phyloP scores from a whole-genome alignment of 257 asterid species.

The Penstemon newberryi region DNA sequence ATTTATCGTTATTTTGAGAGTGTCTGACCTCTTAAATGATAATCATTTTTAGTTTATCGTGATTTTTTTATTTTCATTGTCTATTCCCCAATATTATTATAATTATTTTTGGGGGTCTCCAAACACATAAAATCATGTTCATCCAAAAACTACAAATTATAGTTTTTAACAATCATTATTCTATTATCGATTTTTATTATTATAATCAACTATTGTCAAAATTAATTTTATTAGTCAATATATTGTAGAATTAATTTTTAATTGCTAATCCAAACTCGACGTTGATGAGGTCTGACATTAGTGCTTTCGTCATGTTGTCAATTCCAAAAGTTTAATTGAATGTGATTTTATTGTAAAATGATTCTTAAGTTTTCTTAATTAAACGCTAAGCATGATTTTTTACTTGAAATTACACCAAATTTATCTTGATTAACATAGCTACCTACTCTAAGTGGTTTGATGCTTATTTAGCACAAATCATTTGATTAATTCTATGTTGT shows the following conservation, averaged over 20 bases:
- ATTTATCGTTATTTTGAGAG: too few relatives aligned
- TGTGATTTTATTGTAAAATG: constrained; percentile 2
- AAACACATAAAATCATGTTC: too few relatives aligned
- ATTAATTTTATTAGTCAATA: too few relatives aligned
- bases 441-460: constrained; percentile 26
- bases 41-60: too few relatives aligned
- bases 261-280: not conserved
- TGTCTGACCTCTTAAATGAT: too few relatives aligned
- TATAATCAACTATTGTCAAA: too few relatives aligned
- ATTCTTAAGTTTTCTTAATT: constrained; percentile 2
- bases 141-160: too few relatives aligned
- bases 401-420: constrained; percentile 16
- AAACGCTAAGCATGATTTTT: constrained; percentile 19
- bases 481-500: not conserved
- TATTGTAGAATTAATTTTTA: not conserved
- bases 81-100: too few relatives aligned
- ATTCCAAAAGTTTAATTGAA: not conserved
- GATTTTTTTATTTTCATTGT: too few relatives aligned
- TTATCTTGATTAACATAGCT: constrained; percentile 30
- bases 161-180: too few relatives aligned
- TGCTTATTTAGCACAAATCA: not conserved
- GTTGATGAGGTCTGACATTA: not conserved
- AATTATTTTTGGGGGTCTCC: too few relatives aligned
- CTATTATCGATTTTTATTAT: too few relatives aligned
- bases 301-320: not conserved